Conservation (phyloP, 2,329 filamentous ascomycete species). For the Chaetomium strumarium region DNA sequence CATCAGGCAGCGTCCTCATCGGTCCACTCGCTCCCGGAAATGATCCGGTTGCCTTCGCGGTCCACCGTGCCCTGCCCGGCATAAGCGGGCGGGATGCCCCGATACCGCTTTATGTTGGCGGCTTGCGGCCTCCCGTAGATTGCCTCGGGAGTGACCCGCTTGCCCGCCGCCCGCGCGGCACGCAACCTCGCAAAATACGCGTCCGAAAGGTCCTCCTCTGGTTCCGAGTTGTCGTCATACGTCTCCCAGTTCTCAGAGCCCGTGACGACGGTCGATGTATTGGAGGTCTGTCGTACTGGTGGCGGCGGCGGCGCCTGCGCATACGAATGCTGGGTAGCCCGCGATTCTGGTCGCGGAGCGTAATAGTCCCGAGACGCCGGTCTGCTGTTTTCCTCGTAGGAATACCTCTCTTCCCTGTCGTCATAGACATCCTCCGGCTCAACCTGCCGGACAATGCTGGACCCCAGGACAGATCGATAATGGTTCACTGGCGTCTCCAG, state of each 20-base stretch:
- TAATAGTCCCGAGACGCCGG: conserved; percentile 37
- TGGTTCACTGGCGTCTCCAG: conserved; percentile 45
- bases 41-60: conserved; percentile 54
- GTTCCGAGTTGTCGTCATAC: conserved; percentile 78
- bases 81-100: conserved; percentile 47
- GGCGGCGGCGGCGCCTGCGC: conserved; percentile 26
- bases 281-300: conserved; percentile 58
- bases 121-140: conserved; percentile 35
- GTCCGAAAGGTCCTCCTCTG: conserved; percentile 68
- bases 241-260: conserved; percentile 98
- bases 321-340: conserved; percentile 23
- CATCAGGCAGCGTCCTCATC: conserved; percentile 55
- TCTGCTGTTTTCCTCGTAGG: conserved; percentile 25
- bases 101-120: conserved; percentile 47
- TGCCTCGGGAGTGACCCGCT: conserved; percentile 51
- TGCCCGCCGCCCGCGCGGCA: conserved; percentile 53
- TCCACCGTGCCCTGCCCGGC: conserved; percentile 46
- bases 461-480: conserved; percentile 45
- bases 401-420: conserved; percentile 40
- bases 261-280: conserved; percentile 68
- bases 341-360: conserved; percentile 35
- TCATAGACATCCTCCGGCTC: conserved; percentile 84
- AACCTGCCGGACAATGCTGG: conserved; percentile 54
- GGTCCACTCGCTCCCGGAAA: conserved; percentile 62
- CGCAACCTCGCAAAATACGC: conserved; percentile 75